Evolutionary conservation across 148 eudicot species (phyloP).

Genomic region (Vaccinium darrowii): DNA sequence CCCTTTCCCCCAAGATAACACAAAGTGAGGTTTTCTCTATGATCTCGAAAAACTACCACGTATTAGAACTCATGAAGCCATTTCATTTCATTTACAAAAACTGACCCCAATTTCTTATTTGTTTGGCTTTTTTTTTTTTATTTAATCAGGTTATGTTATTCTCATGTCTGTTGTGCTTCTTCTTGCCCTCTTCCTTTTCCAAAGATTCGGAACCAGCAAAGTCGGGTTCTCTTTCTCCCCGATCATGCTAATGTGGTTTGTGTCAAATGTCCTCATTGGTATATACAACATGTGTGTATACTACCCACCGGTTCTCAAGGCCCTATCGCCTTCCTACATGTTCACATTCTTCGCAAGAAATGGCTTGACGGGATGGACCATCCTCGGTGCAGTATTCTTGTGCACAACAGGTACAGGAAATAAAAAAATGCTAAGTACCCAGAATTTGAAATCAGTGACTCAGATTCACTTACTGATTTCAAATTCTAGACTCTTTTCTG

Average conservation of each 20-base stretch:
- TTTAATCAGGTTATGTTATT: conserved; percentile 20
- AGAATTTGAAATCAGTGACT: no score
- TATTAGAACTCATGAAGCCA: background rate
- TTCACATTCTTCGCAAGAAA: conserved; percentile 26
- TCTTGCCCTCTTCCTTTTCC: conserved; percentile 30
- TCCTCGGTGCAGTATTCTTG: conserved; percentile 38
- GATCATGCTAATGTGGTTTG: conserved; percentile 33
- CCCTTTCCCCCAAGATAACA: conserved; percentile 30
- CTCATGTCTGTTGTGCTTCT: conserved; percentile 30
- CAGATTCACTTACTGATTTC: no score
- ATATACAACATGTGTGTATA: conserved; percentile 26
- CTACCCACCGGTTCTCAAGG: conserved; percentile 34
- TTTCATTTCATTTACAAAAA: background rate
- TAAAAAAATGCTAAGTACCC: no score
- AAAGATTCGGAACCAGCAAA: conserved; percentile 38
- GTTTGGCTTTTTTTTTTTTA: background rate
- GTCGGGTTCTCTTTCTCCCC: conserved; percentile 41
- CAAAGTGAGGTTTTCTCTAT: conserved; percentile 11
- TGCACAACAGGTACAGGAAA: conserved; percentile 29
- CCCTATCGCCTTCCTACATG: conserved; percentile 34
- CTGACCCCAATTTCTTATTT: background rate
- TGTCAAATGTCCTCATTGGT: conserved; percentile 23
- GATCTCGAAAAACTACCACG: no score
- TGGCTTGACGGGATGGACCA: conserved; percentile 21
- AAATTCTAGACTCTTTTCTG: no score